A percentile compares a stretch with the other conserved stretches of the same genome.
Evolutionary conservation across 108 stramenopile genomes (phyloP).

Genomic region (Cyclotella cryptica): DNA sequence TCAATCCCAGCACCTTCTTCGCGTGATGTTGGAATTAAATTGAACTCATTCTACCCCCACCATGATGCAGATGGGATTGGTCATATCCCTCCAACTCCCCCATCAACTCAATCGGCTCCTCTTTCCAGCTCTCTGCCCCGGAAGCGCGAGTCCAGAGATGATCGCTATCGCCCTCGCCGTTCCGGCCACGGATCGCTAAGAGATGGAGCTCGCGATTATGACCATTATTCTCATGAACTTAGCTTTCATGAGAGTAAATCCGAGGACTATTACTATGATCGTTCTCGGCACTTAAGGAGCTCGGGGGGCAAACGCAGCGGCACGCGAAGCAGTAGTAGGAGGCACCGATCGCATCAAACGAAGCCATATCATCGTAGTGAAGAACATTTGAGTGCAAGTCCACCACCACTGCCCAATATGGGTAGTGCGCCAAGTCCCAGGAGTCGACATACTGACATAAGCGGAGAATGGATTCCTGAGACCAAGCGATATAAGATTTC

Average conservation of each 20-base stretch:
- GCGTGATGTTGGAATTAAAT: not conserved
- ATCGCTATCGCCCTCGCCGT: slow-evolving; percentile 10
- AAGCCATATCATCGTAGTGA: not conserved
- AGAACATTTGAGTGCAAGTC: slow-evolving; percentile 1
- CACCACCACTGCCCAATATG: slow-evolving; percentile 25
- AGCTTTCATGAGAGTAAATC: slow-evolving; percentile 20
- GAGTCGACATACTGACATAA: not conserved
- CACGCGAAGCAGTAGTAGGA: slow-evolving; percentile 19
- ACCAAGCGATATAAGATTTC: slow-evolving; percentile 7
- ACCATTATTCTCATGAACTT: not conserved
- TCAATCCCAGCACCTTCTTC: not conserved
- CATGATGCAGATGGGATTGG: not conserved
- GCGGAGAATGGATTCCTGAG: slow-evolving; percentile 1
- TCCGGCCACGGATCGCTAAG: slow-evolving; percentile 7
- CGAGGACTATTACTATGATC: slow-evolving; percentile 12
- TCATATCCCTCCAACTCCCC: slow-evolving; percentile 4
- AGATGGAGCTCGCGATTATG: slow-evolving; percentile 9
- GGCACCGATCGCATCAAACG: not conserved
- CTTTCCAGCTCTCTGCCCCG: not conserved
- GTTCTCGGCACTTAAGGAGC: not conserved
- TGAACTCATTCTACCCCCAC: slow-evolving; percentile 3
- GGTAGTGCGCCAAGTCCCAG: slow-evolving; percentile 21
- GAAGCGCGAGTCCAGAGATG: slow-evolving; percentile 17
- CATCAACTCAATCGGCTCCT: slow-evolving; percentile 21
- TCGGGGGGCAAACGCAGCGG: slow-evolving; percentile 8